These are phyloP conservation scores for Tilletia setariae DNA, from an alignment of 1,284 basidiomycete genomes.

Conservation along the genomic window DNA sequence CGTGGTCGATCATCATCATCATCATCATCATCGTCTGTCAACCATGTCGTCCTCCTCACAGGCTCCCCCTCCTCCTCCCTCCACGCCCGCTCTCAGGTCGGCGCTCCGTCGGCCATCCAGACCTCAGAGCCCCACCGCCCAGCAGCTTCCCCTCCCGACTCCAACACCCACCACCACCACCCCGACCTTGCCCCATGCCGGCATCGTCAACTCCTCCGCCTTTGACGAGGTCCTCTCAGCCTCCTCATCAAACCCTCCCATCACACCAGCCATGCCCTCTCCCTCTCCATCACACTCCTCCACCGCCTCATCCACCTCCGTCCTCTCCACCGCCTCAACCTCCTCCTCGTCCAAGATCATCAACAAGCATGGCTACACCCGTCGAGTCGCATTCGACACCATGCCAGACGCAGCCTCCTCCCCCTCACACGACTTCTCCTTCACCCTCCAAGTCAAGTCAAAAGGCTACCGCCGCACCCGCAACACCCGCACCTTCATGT, in stretches of 20 bases:
- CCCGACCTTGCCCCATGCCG: neutral
- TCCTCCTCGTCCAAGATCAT: neutral
- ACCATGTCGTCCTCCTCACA: slow-evolving; percentile 2
- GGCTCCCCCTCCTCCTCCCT: no score
- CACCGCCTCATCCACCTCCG: neutral
- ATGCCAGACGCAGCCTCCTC: slow-evolving; percentile 53
- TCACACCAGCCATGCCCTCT: neutral
- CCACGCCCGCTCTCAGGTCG: neutral
- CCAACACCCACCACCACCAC: neutral
- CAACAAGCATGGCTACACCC: slow-evolving; percentile 8
- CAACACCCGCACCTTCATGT: slow-evolving; percentile 83
- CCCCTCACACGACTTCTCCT: slow-evolving; percentile 40
- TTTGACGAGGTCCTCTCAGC: neutral
- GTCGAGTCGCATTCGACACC: slow-evolving; percentile 46
- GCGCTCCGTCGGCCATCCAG: neutral
- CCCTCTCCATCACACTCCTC: slow-evolving; percentile 6
- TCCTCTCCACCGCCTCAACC: neutral
- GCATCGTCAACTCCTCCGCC: slow-evolving; percentile 5
- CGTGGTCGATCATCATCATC: no score
- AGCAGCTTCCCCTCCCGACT: neutral
- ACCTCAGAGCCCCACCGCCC: neutral
- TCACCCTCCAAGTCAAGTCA: slow-evolving; percentile 70
- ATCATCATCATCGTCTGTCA: no score
- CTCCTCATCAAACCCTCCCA: neutral
- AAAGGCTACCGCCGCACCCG: slow-evolving; percentile 75